Evolutionary conservation across 805 yeast genomes (phyloP).

Genomic region (Zygosaccharomyces pseudorouxii): DNA sequence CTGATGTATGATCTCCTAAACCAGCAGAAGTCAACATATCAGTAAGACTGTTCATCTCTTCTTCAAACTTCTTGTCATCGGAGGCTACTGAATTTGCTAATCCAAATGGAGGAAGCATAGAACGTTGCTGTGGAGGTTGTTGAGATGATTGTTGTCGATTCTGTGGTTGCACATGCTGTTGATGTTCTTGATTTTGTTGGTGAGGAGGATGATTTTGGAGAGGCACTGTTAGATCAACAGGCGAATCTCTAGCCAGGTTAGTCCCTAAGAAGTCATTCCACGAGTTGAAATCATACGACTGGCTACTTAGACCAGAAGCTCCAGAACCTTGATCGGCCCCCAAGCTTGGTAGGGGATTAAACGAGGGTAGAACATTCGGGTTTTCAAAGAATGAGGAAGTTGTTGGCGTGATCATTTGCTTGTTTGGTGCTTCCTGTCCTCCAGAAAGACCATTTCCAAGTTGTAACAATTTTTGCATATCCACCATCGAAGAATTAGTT

Average conservation of each 20-base stretch:
- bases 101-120: slow-evolving; percentile 9
- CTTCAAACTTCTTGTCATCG: slow-evolving; percentile 19
- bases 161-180: slow-evolving; percentile 5
- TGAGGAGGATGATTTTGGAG: not conserved
- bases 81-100: slow-evolving; percentile 9
- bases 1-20: slow-evolving; percentile 13
- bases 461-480: slow-evolving; percentile 18
- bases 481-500: slow-evolving; percentile 20
- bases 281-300: slow-evolving; percentile 8
- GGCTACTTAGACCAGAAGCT: slow-evolving; percentile 5
- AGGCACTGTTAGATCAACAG: not conserved
- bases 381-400: slow-evolving; percentile 4
- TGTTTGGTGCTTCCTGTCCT: not conserved
- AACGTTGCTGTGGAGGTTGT: slow-evolving; percentile 6
- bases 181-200: slow-evolving; percentile 1
- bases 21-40: slow-evolving; percentile 27
- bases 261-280: slow-evolving; percentile 10
- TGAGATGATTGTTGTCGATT: not conserved
- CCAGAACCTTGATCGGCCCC: slow-evolving; percentile 7
- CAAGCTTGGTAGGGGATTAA: slow-evolving; percentile 6
- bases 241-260: not conserved
- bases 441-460: slow-evolving; percentile 1
- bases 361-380: slow-evolving; percentile 6
- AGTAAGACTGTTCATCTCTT: slow-evolving; percentile 28
- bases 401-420: not conserved